Evolutionary conservation across 176 grass and related monocot species (phyloP), one percentile per base, ranked within the genome.

Genomic region (Juncus effusus): DNA sequence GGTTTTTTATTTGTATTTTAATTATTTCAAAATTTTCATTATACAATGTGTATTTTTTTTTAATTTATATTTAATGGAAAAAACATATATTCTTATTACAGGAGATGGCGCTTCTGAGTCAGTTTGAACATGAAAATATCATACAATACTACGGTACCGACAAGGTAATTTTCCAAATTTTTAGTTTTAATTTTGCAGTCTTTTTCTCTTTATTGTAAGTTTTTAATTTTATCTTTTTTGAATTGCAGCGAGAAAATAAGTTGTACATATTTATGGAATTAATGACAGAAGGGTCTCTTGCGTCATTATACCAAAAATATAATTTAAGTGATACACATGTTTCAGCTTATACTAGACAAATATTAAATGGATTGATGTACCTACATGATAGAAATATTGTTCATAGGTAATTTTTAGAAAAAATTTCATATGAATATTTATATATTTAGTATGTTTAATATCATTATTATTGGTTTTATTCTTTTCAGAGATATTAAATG

Each of bases 61-160:
- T 28, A 28, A 28, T 28, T 28, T 28, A 28, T 28, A 28, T 28
- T 28, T 28, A 28, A 28, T 28, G 19, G 19, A 1, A 28, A 28
- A 28, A 28, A 28, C 19, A 28, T 40, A 11, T 75, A 28, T 28
- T 28, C 1, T 63, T 84, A 72, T 57, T 63, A 72, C 76, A 99
- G 95, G 95, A 99, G 80, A 83, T 99, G 42, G 83, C 83, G 36
- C 95, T 99, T 14, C 80, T 99, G 64, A 94, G 89, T 82, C 95
- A 99, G 78, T 90, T 99, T 77, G 85, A 99, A 68, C 89, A 99
- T 65, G 95, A 99, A 83, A 99, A 99, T 69, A 87, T 99, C 67
- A 88, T 99, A 76, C 89, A 99, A 67, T 99, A 99, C 79, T 89
- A 93, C 84, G 95, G 95, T 84, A 99, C 95, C 7, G 85, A 93